These are phyloP conservation scores for Colletotrichum tofieldiae DNA, from an alignment of 2,329 filamentous ascomycete species.

Conservation along the genomic window DNA sequence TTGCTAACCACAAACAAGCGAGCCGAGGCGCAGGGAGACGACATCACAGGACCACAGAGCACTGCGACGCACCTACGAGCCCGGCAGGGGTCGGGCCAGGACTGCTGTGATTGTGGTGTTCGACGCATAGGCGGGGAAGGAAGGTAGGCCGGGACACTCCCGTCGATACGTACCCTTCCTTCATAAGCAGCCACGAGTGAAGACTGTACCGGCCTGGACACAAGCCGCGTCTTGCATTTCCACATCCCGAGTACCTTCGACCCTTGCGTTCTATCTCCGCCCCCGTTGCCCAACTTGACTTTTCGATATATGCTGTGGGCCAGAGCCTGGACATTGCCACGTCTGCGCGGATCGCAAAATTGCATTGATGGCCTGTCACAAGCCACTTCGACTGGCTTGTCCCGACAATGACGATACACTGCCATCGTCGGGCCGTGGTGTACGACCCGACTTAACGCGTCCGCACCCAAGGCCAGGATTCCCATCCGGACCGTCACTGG, in stretches of 20 bases:
- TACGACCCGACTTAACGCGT: background rate
- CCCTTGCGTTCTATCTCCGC: background rate
- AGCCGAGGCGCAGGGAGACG: slow-evolving; percentile 39
- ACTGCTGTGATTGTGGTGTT: background rate
- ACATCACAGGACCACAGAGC: slow-evolving; percentile 42
- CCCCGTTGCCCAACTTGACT: background rate
- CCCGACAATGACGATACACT: background rate
- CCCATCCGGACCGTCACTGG: background rate
- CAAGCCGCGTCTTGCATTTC: slow-evolving; percentile 1
- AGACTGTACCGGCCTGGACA: background rate
- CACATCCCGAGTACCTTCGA: background rate
- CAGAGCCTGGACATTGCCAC: background rate
- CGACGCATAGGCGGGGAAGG: background rate
- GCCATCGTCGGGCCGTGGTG: background rate
- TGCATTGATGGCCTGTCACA: background rate
- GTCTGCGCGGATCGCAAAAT: background rate
- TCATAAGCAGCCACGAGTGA: background rate
- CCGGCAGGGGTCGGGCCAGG: slow-evolving; percentile 15
- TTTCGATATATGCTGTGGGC: background rate
- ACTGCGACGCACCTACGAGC: slow-evolving; percentile 35
- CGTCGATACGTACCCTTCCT: slow-evolving; percentile 11
- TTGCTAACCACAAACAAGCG: slow-evolving; percentile 23
- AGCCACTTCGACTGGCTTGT: background rate
- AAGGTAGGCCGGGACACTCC: slow-evolving; percentile 1
- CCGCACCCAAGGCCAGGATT: background rate